These are phyloP conservation scores for Coelastrella sp. DNA, from an alignment of 139 green algal genomes.

Conservation along the genomic window DNA sequence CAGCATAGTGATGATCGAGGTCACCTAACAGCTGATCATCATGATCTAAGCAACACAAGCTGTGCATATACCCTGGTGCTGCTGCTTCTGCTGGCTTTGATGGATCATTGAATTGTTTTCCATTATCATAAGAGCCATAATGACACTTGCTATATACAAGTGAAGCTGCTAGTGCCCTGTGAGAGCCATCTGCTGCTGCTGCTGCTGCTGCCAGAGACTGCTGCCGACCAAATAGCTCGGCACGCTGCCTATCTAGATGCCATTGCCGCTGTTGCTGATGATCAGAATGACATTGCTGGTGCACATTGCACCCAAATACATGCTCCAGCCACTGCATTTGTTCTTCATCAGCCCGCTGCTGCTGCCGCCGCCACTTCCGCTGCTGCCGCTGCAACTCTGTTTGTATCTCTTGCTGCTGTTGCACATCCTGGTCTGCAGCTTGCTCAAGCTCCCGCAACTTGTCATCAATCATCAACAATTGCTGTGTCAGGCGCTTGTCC, in stretches of 20 bases:
- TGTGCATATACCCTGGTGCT: not conserved
- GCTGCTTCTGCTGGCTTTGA: not conserved
- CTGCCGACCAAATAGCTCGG: not conserved
- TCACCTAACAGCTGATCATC: no score
- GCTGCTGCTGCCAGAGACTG: not conserved
- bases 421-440: not conserved
- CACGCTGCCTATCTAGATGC: not conserved
- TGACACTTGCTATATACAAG: no score
- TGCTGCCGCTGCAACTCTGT: constrained; percentile 8
- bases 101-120: no score
- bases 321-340: no score
- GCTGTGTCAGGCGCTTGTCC: no score
- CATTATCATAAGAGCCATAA: no score
- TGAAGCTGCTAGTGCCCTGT: not conserved
- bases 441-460: not conserved
- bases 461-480: not conserved
- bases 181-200: not conserved
- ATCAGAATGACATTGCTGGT: no score
- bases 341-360: not conserved
- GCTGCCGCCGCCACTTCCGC: constrained; percentile 2
- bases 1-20: no score
- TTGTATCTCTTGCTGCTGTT: not conserved
- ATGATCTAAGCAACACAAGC: no score
- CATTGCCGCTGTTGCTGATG: constrained; percentile 11
- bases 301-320: not conserved